These are phyloP conservation scores for Patellaria atrata DNA, from an alignment of 495 filamentous ascomycete species.

Conservation along the genomic window DNA sequence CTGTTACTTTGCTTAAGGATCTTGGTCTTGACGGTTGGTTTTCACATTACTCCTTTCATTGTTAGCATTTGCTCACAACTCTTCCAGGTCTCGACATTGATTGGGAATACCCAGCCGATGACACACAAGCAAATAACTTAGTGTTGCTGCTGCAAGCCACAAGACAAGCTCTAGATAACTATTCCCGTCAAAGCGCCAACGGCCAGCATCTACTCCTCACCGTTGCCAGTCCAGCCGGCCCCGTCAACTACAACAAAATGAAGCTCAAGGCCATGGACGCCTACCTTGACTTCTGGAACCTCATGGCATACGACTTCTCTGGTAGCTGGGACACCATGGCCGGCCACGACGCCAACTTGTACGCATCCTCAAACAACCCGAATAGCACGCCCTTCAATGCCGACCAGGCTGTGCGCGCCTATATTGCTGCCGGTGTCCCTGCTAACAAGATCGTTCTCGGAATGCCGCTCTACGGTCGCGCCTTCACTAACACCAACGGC, in stretches of 20 bases:
- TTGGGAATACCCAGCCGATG: slow-evolving; percentile 25
- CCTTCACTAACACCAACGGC: slow-evolving; percentile 59
- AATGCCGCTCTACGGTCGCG: slow-evolving; percentile 69
- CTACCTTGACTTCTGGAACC: slow-evolving; percentile 74
- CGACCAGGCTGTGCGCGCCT: slow-evolving; percentile 51
- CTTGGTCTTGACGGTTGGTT: slow-evolving; percentile 25
- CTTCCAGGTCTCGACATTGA: slow-evolving; percentile 17
- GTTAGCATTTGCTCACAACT: background rate
- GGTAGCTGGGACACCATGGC: slow-evolving; percentile 50
- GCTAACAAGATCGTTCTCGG: slow-evolving; percentile 65
- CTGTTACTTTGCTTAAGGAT: slow-evolving; percentile 53
- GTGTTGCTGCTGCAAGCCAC: slow-evolving; percentile 38
- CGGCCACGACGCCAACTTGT: slow-evolving; percentile 71
- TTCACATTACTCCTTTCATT: background rate
- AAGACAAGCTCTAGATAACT: slow-evolving; percentile 9
- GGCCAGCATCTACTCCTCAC: slow-evolving; percentile 55
- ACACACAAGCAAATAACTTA: slow-evolving; percentile 48
- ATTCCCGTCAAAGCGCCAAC: slow-evolving; percentile 12
- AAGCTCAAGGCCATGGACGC: slow-evolving; percentile 56
- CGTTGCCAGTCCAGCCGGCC: slow-evolving; percentile 50
- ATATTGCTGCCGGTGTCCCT: slow-evolving; percentile 47
- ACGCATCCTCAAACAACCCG: slow-evolving; percentile 36
- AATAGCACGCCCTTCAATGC: slow-evolving; percentile 55
- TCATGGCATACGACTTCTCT: slow-evolving; percentile 40
- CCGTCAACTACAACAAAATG: slow-evolving; percentile 55